These are phyloP conservation scores for Bryoglossum gracile DNA, from an alignment of 495 filamentous ascomycete species.

Conservation along the genomic window DNA sequence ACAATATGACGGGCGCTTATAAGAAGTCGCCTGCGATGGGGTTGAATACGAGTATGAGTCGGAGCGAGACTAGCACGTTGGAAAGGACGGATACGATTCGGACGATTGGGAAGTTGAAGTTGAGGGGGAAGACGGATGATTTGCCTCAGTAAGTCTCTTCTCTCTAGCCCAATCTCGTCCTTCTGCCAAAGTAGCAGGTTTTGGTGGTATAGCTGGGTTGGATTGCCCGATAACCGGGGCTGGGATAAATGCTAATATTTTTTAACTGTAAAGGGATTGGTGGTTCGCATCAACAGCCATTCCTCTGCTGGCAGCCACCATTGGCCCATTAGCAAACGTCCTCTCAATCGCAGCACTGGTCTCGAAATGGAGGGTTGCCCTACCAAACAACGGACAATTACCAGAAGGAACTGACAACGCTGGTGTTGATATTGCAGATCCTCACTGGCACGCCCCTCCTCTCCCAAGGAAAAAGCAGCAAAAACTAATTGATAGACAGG, in stretches of 20 bases:
- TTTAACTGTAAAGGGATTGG: slow-evolving; percentile 49
- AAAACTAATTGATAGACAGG: slow-evolving; percentile 17
- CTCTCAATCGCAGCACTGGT: slow-evolving; percentile 69
- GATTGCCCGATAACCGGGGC: not conserved
- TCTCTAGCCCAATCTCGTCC: not conserved
- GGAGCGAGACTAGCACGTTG: slow-evolving; percentile 2
- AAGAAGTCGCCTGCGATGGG: no score
- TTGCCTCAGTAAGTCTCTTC: slow-evolving; percentile 29
- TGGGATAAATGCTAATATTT: not conserved
- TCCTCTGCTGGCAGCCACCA: slow-evolving; percentile 63
- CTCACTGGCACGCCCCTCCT: slow-evolving; percentile 44
- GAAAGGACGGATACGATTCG: slow-evolving; percentile 11
- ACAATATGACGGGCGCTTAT: no score
- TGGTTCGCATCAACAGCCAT: slow-evolving; percentile 76
- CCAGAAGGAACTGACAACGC: slow-evolving; percentile 41
- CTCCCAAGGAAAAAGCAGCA: not conserved
- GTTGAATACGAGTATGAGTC: no score
- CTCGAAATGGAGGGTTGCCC: slow-evolving; percentile 50
- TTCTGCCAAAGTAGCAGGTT: no score
- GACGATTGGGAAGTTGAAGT: slow-evolving; percentile 25
- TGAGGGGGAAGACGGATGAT: slow-evolving; percentile 31
- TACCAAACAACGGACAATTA: slow-evolving; percentile 31
- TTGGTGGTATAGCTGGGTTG: no score
- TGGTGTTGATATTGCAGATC: slow-evolving; percentile 49
- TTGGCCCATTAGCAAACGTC: slow-evolving; percentile 67